A percentile compares a stretch with the other conserved stretches of the same genome.
Conservation (phyloP, 176 grass and related monocot species). For the Microstegium vimineum region DNA sequence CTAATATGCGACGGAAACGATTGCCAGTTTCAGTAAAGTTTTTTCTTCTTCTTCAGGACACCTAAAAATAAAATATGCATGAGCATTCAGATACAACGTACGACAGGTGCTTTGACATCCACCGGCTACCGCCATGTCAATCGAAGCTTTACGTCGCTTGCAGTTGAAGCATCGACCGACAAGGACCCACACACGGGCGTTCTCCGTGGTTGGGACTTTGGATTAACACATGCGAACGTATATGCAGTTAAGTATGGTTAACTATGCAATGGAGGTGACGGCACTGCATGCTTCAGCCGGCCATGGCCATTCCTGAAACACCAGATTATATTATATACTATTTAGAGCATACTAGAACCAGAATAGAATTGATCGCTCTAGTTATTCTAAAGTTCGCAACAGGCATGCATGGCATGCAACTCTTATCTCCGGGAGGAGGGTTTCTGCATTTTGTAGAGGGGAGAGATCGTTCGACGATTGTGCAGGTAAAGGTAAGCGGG, state of each 20-base stretch:
- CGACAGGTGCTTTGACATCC: not conserved
- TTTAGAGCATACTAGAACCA: not conserved
- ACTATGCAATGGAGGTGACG: not conserved
- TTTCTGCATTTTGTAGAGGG: not conserved
- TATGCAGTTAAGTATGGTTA: not conserved
- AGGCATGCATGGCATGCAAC: not conserved
- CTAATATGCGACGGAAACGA: too few species aligned
- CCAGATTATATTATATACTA: not conserved
- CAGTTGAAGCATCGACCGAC: not conserved
- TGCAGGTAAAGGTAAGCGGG: not conserved
- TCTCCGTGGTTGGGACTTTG: not conserved
- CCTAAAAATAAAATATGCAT: too few species aligned
- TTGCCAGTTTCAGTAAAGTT: too few species aligned
- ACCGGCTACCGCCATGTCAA: not conserved
- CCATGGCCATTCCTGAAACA: not conserved
- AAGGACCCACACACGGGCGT: not conserved
- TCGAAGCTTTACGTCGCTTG: not conserved
- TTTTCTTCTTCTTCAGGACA: too few species aligned
- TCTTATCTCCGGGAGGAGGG: slow-evolving; percentile 8
- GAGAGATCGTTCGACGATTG: not conserved
- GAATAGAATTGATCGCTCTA: not conserved
- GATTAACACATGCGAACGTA: not conserved
- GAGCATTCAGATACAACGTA: not conserved
- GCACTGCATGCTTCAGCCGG: not conserved
- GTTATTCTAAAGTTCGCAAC: too few species aligned